Evolutionary conservation across 179 eudicot genomes (phyloP), one percentile per base, ranked within the genome.

Genomic region (Vitellaria paradoxa): DNA sequence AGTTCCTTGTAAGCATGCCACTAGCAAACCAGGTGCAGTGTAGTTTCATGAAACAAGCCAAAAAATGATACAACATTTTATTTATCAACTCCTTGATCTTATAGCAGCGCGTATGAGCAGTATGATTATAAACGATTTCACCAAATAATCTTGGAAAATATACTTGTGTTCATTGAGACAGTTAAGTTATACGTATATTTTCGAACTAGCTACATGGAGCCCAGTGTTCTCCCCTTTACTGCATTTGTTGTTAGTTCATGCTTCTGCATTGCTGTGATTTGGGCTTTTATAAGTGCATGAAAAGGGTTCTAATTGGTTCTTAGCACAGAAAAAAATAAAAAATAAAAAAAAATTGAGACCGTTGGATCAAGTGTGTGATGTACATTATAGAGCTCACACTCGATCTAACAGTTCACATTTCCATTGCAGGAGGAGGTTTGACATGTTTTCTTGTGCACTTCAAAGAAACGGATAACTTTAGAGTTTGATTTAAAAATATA

Each of bases 1-100:
- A 69, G 84, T 79, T 45, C 76, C 85, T n/a, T 92, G 91, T 83
- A 86, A 88, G 83, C 88, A 89, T 59, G 90, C 82, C 10, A 75
- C 86, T 11, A 84, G 76, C 65, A 86, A 84, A 77, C 84, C 83
- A 60, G 82, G 90, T 70, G 75, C 87, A 65, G 85, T 26, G 15
- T 82, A 84, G 80, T 66, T 63, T 26, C 50, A 26, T n/a, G 65
- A 21, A 8, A 37, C 13, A 24, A 61, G 59, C n/a, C 26, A 26
- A 9, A 17, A 74, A 70, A 23, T 7, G 49, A 13, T 23, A 24
- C 10, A 14, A 18, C 46, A 66, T 37, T 13, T 1, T 12, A 37
- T 6, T 37, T 62, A 52, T 45, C 10, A 18, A 73, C 37, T 13
- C 66, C 2, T 73, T 56, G 65, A 59, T 72, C 50, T 30, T 17